A percentile compares a stretch with the other conserved stretches of the same genome.
These are phyloP conservation scores for Globisporangium barbulae DNA, from an alignment of 352 stramenopile species.

Conservation along the genomic window DNA sequence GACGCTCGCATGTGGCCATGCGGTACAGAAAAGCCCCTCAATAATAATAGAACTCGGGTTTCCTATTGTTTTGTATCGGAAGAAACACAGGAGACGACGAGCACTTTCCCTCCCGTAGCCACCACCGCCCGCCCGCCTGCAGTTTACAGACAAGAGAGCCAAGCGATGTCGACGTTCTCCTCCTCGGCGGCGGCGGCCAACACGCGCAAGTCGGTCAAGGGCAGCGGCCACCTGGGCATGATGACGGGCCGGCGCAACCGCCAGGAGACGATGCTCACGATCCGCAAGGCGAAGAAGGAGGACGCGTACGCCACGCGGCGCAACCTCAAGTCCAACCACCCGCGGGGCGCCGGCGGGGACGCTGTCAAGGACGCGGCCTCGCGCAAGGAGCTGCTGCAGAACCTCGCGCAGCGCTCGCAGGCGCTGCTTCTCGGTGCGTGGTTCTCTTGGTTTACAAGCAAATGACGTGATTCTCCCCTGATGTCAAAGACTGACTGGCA, in stretches of 20 bases:
- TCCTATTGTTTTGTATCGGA: not conserved
- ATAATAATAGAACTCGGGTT: not conserved
- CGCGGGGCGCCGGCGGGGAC: slow-evolving; percentile 19
- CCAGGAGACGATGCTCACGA: slow-evolving; percentile 83
- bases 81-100: not conserved
- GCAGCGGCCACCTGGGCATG: slow-evolving; percentile 58
- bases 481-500: not conserved
- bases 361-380: slow-evolving; percentile 28
- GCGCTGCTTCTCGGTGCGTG: slow-evolving; percentile 61
- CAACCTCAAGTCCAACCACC: slow-evolving; percentile 82
- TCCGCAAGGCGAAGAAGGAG: slow-evolving; percentile 88
- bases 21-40: too few relatives aligned
- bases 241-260: slow-evolving; percentile 79
- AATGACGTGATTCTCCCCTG: not conserved
- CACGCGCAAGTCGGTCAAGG: slow-evolving; percentile 75
- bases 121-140: too few relatives aligned
- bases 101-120: too few relatives aligned
- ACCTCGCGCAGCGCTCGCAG: slow-evolving; percentile 76
- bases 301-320: slow-evolving; percentile 83
- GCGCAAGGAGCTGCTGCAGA: slow-evolving; percentile 71
- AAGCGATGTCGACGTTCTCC: slow-evolving; percentile 1
- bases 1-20: too few relatives aligned
- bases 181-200: slow-evolving; percentile 5
- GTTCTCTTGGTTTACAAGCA: not conserved
- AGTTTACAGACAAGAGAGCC: not conserved